Evolutionary conservation across 345 rosid species (phyloP).

Genomic region (Noccaea bulbosa): DNA sequence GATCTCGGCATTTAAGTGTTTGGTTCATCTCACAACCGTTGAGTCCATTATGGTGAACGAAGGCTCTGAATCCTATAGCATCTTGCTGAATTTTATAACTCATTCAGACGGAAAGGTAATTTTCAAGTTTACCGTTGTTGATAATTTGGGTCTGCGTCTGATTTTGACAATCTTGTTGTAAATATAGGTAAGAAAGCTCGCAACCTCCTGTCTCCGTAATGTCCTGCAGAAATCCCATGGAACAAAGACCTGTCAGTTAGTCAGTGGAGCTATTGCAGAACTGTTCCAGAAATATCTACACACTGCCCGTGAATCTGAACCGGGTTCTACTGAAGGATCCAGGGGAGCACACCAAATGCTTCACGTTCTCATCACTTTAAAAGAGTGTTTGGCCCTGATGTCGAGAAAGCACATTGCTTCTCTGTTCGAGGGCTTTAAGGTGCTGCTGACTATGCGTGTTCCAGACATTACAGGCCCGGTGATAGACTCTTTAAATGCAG

Average conservation of each 20-base stretch:
- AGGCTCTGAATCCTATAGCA: constrained; percentile 50
- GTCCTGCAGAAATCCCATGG: constrained; percentile 62
- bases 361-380: constrained; percentile 64
- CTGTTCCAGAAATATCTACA: constrained; percentile 69
- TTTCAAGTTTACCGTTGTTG: background rate
- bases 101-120: constrained; percentile 72
- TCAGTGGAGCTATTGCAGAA: constrained; percentile 73
- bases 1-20: constrained; percentile 66
- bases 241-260: constrained; percentile 52
- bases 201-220: constrained; percentile 63
- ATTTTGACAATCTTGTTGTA: constrained; percentile 8
- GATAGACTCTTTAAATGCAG: constrained; percentile 65
- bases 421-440: constrained; percentile 67
- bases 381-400: constrained; percentile 81
- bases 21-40: constrained; percentile 54
- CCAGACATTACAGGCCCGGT: constrained; percentile 71
- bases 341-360: constrained; percentile 84
- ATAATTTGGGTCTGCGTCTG: constrained; percentile 3
- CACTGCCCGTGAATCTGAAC: constrained; percentile 68
- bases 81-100: constrained; percentile 49
- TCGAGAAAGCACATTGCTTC: constrained; percentile 54
- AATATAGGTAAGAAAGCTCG: constrained; percentile 75
- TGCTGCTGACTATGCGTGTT: constrained; percentile 62
- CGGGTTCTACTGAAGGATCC: constrained; percentile 53
- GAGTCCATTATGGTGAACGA: constrained; percentile 56